phyloP scores from a whole-genome alignment of 345 rosid genomes.

The Citrus reticulata region DNA sequence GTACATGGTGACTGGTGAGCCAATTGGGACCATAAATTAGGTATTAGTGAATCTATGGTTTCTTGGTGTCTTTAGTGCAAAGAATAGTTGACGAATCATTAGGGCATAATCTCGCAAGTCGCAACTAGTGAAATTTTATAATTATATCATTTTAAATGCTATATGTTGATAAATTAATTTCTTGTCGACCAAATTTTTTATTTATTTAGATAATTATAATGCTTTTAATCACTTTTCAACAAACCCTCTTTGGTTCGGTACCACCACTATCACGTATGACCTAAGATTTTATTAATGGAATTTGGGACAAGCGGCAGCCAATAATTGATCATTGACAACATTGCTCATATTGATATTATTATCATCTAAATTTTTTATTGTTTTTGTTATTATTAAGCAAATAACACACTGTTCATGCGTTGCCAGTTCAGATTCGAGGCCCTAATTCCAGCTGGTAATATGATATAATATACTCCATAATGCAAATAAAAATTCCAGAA shows the following conservation, averaged over 20 bases:
- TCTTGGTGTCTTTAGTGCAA: slow-evolving; percentile 16
- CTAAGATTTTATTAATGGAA: not conserved
- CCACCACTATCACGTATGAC: not conserved
- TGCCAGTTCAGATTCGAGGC: not conserved
- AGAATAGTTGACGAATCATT: slow-evolving; percentile 1
- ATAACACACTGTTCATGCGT: not conserved
- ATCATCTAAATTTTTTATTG: not conserved
- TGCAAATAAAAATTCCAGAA: not conserved
- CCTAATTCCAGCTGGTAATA: not conserved
- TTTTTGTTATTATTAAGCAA: not conserved
- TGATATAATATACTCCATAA: not conserved
- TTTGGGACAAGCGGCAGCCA: not conserved
- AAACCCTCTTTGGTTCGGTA: not conserved
- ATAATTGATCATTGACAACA: not conserved
- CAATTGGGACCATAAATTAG: slow-evolving; percentile 26
- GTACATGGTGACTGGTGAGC: not conserved
- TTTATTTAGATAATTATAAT: not conserved
- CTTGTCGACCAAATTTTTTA: not conserved
- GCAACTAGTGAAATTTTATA: not conserved
- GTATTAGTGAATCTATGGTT: slow-evolving; percentile 8
- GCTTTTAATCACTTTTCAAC: slow-evolving; percentile 16
- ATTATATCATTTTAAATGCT: not conserved
- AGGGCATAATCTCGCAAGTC: slow-evolving; percentile 1
- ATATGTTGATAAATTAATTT: slow-evolving; percentile 1
- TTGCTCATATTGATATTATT: not conserved